Evolutionary conservation across 176 grass and related monocot genomes (phyloP), one percentile per base, ranked within the genome.

Genomic region (Phoenix dactylifera): DNA sequence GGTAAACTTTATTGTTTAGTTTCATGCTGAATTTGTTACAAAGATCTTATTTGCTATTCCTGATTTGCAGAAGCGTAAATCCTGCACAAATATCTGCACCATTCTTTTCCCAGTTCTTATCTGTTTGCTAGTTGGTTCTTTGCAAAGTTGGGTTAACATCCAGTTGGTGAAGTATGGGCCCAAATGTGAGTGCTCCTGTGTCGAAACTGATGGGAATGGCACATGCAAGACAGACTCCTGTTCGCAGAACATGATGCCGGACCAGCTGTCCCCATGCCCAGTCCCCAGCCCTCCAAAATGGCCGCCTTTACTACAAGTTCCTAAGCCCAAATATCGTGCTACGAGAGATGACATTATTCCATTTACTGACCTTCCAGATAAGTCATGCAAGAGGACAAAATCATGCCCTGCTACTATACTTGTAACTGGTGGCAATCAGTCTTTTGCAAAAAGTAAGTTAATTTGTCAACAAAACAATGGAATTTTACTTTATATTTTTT

Each of bases 241-340:
- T 9, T 9, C 1, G 32, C 7, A 7, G 6, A 35, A 35, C 32
- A 20, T 19, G 20, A 16, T 39, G 70, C 76, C 39, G 4, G 70
- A 87, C 60, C 79, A 77, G 24, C 54, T 68, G 10, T 29, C 23
- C 7, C 78, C 74, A 64, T 79, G 79, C 61, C 26, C 76, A 12
- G 72, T 88, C 64, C 72, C 66, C 24, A 76, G 77, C 57, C 85
- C 85, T 50, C 67, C 75, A 18, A 63, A 73, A 50, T 88, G 74
- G 75, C 72, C 80, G 17, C 17, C 72, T 28, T 77, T 88, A 7
- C 22, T 88, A 58, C 75, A 88, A 80, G 63, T 88, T 72, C 85
- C 72, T 1, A 15, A 4, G 15, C 20, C 22, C 7, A 51, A 83
- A 51, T 87, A 72, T 23, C 78, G 75, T 6, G 75, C 84, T 1